A percentile compares a stretch with the other conserved stretches of the same genome.
These are phyloP conservation scores for Amaranthus tricolor DNA, from an alignment of 179 eudicot species.

Conservation along the genomic window DNA sequence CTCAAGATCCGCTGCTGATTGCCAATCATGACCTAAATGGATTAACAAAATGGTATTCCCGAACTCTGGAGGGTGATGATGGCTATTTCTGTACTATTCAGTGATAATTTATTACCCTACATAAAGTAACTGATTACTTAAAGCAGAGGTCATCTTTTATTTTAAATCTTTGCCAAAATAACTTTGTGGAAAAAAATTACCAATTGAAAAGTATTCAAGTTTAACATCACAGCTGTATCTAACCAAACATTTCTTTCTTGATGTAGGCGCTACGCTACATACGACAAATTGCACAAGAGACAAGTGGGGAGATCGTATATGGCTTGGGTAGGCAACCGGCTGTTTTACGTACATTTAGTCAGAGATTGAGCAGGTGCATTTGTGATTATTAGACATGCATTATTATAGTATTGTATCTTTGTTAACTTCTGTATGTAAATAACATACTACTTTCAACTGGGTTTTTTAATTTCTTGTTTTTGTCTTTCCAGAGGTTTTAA, in stretches of 20 bases:
- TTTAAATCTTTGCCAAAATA: too few relatives aligned
- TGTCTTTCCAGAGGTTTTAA: constrained; percentile 68
- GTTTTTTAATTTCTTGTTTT: neutral
- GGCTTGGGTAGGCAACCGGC: constrained; percentile 94
- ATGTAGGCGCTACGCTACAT: constrained; percentile 76
- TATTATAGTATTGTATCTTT: neutral
- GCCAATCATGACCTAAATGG: neutral
- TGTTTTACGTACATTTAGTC: constrained; percentile 86
- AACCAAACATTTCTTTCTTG: constrained; percentile 3
- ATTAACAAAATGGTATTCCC: neutral
- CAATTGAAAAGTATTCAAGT: neutral
- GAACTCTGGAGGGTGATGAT: neutral
- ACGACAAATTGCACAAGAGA: constrained; percentile 90
- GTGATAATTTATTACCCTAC: neutral
- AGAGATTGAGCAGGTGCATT: constrained; percentile 78
- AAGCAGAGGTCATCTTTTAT: neutral
- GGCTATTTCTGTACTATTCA: neutral
- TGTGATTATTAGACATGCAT: neutral
- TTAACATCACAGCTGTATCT: neutral
- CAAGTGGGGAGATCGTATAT: constrained; percentile 91
- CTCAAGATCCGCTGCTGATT: too few relatives aligned
- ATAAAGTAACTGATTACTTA: neutral
- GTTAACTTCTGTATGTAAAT: neutral
- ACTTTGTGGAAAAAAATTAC: neutral
- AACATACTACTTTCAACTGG: neutral